These are phyloP conservation scores for Pythium brassicae DNA, from an alignment of 352 stramenopile species.

Conservation along the genomic window DNA sequence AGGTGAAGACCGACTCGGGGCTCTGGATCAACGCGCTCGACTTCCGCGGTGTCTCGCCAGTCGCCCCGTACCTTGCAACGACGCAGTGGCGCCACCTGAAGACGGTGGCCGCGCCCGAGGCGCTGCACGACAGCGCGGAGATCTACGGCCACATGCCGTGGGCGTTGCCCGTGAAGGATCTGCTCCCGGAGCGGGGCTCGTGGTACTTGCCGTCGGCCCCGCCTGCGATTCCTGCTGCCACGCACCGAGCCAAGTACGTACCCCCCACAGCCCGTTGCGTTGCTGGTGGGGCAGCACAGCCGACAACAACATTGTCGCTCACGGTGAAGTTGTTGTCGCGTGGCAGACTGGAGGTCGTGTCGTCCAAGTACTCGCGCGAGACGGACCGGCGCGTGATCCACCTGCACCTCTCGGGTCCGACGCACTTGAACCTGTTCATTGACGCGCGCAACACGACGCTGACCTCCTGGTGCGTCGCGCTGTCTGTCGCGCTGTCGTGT, in stretches of 20 bases:
- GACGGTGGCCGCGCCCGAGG: slow-evolving; percentile 25
- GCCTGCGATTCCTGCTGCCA: slow-evolving; percentile 20
- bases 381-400: slow-evolving; percentile 58
- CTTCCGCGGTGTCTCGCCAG: slow-evolving; percentile 49
- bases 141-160: slow-evolving; percentile 75
- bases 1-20: slow-evolving; percentile 47
- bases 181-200: slow-evolving; percentile 62
- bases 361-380: slow-evolving; percentile 41
- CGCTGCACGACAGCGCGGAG: slow-evolving; percentile 41
- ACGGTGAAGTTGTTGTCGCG: not conserved
- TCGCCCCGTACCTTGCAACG: slow-evolving; percentile 34
- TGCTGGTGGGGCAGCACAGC: no score
- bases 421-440: slow-evolving; percentile 72
- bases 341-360: slow-evolving; percentile 51
- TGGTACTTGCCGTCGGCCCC: slow-evolving; percentile 55
- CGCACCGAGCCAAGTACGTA: slow-evolving; percentile 29
- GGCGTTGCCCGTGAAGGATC: slow-evolving; percentile 51
- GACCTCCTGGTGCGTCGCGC: slow-evolving; percentile 50
- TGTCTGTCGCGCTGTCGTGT: not conserved
- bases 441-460: slow-evolving; percentile 64
- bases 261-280: no score
- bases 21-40: slow-evolving; percentile 74
- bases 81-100: slow-evolving; percentile 50
- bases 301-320: no score
- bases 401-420: slow-evolving; percentile 59